Conservation (phyloP, 169 alveolate genomes). For the Plasmodium falciparum region DNA sequence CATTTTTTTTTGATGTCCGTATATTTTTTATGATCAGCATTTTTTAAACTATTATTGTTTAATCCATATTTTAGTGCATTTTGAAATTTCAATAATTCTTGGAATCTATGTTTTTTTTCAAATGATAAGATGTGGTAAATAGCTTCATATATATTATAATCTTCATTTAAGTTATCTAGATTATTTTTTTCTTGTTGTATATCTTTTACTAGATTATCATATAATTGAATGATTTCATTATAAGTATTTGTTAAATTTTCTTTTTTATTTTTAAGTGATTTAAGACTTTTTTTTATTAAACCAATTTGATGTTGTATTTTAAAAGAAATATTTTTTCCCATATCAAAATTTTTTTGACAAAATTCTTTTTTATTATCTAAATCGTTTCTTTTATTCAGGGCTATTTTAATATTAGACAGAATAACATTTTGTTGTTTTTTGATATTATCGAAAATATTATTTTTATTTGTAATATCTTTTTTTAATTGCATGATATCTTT, state of each 20-base stretch:
- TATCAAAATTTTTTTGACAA: slow-evolving; percentile 69
- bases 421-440: slow-evolving; percentile 67
- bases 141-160: slow-evolving; percentile 24
- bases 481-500: slow-evolving; percentile 48
- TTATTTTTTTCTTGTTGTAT: slow-evolving; percentile 15
- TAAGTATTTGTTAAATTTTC: slow-evolving; percentile 9
- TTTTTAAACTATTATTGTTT: slow-evolving; percentile 15
- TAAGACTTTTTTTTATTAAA: slow-evolving; percentile 44
- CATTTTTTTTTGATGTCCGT: slow-evolving; percentile 27
- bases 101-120: slow-evolving; percentile 74
- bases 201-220: slow-evolving; percentile 26
- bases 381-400: slow-evolving; percentile 72
- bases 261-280: slow-evolving; percentile 19
- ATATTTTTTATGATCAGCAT: slow-evolving; percentile 3
- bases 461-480: slow-evolving; percentile 44
- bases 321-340: slow-evolving; percentile 66
- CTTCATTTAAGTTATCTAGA: slow-evolving; percentile 12
- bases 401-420: slow-evolving; percentile 57
- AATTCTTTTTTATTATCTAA: slow-evolving; percentile 65
- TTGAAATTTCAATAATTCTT: slow-evolving; percentile 72
- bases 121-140: slow-evolving; percentile 19
- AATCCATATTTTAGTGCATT: slow-evolving; percentile 49
- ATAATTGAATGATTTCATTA: slow-evolving; percentile 18
- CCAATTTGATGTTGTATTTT: slow-evolving; percentile 75
- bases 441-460: slow-evolving; percentile 46